phyloP scores from a whole-genome alignment of 1,139 yeast species.

The Pichia cactophila region DNA sequence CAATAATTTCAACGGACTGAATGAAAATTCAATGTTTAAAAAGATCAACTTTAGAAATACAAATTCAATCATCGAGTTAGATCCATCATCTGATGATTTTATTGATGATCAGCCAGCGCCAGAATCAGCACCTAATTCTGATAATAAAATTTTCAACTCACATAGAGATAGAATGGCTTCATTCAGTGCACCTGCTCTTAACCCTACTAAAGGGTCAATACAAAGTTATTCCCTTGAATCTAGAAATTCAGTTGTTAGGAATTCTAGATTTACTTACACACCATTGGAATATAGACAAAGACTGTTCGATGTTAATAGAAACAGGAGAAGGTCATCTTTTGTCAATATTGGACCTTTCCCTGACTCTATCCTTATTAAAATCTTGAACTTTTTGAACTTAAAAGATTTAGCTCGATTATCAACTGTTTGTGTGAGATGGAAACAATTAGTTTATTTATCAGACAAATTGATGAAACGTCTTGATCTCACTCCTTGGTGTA shows the following conservation, averaged over 20 bases:
- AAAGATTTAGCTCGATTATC: conserved; percentile 53
- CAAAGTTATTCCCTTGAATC: conserved; percentile 16
- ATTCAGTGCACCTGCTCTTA: conserved; percentile 21
- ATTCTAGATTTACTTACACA: conserved; percentile 37
- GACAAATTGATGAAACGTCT: conserved; percentile 42
- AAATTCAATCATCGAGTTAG: not conserved
- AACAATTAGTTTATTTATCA: conserved; percentile 53
- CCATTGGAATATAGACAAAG: conserved; percentile 47
- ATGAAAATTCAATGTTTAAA: not conserved
- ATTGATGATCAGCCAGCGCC: not conserved
- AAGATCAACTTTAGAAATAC: conserved; percentile 1
- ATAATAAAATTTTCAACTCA: not conserved
- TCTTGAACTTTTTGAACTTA: conserved; percentile 46
- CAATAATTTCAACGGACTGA: conserved; percentile 18
- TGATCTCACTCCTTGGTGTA: conserved; percentile 56
- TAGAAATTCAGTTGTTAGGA: not conserved
- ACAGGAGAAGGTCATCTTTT: conserved; percentile 50
- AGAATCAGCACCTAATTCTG: not conserved
- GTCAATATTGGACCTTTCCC: conserved; percentile 51
- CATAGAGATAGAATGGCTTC: not conserved
- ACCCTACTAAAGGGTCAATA: conserved; percentile 22
- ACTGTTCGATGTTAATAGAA: conserved; percentile 30
- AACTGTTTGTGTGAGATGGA: conserved; percentile 55
- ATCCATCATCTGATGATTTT: not conserved
- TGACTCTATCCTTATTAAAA: conserved; percentile 45